These are phyloP conservation scores for Nicotiana rustica DNA, from an alignment of 305 asterid genomes.

Conservation along the genomic window DNA sequence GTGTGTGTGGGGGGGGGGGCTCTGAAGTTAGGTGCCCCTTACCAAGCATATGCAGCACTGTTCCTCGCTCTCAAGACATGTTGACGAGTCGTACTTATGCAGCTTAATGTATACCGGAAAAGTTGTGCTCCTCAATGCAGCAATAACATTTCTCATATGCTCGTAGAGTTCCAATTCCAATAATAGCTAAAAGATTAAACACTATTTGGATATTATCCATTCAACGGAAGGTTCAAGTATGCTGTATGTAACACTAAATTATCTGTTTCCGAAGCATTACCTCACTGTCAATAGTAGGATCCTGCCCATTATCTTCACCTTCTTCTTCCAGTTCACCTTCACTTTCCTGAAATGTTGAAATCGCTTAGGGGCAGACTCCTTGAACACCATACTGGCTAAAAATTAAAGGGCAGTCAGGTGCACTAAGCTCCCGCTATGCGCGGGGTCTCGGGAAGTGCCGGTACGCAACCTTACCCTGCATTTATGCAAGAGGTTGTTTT, in stretches of 20 bases:
- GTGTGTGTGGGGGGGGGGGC: neutral
- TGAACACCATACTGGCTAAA: neutral
- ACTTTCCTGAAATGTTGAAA: neutral
- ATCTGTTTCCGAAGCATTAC: neutral
- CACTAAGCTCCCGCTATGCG: too few relatives aligned
- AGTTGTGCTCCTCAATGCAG: neutral
- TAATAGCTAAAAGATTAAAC: neutral
- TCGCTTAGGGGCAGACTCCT: neutral
- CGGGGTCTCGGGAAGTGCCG: too few relatives aligned
- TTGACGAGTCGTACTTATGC: neutral
- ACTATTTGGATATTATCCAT: neutral
- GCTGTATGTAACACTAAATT: neutral
- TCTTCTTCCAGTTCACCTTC: neutral
- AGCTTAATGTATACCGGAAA: neutral
- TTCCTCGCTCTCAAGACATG: neutral
- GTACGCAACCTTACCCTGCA: too few relatives aligned
- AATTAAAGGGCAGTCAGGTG: too few relatives aligned
- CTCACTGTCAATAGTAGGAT: neutral
- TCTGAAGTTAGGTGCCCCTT: neutral
- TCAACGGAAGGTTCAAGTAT: neutral
- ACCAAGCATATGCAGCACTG: neutral
- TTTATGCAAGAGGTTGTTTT: too few relatives aligned
- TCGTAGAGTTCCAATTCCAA: neutral
- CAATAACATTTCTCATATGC: neutral
- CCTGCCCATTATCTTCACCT: neutral